Base-by-base conservation (phyloP, 306 rosid genomes). In the Chamaecrista fasciculata region DNA sequence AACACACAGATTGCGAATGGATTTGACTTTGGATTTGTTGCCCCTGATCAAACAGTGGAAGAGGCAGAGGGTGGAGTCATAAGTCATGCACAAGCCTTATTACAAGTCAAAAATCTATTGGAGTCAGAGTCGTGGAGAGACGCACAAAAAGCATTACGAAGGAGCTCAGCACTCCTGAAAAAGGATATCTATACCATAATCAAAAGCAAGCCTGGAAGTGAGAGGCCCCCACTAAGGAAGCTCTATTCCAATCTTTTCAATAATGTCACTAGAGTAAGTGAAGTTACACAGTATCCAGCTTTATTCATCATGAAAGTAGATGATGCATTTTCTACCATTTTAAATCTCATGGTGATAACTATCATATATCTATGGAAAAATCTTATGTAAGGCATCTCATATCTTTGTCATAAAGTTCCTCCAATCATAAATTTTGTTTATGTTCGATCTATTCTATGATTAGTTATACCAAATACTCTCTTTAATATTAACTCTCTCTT, bases 141-240 rank as follows among this genome's bases (percentile, higher is more conserved):
- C 42, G 87, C 91, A 16, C 96, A 91, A 40, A 78, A 67, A 70
- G 76, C 59, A 31, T 49, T 86, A 8, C 76, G 98, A 66, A 58
- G 59, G 40, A 83, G 84, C 29, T 80, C 98, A 31, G 49, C 91
- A 8, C 31, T 46, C 6, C 40, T 88, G 71, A 93, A 85, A 48
- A 83, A 75, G 74, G 94, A 90, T 51, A 50, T 90, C 2, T 84
- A 84, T 59, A 85, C 91, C 14, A 83, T 88, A 23, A 90, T 90
- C 37, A 86, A 81, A 70, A 71, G 40, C 52, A 87, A 81, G 69
- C 96, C 93, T 10, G 87, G 87, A 29, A 70, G 18, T 46, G 86
- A 90, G 73, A 83, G 97, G 71, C 82, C 93, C 4, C 44, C 62
- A 28, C 79, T 90, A 16, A 84, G 97, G 80, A 85, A 85, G 47